Percentiles rank a stretch among this genome's conserved stretches.
Evolutionary conservation across 306 rosid genomes (phyloP).

Genomic region (Sophora flavescens): DNA sequence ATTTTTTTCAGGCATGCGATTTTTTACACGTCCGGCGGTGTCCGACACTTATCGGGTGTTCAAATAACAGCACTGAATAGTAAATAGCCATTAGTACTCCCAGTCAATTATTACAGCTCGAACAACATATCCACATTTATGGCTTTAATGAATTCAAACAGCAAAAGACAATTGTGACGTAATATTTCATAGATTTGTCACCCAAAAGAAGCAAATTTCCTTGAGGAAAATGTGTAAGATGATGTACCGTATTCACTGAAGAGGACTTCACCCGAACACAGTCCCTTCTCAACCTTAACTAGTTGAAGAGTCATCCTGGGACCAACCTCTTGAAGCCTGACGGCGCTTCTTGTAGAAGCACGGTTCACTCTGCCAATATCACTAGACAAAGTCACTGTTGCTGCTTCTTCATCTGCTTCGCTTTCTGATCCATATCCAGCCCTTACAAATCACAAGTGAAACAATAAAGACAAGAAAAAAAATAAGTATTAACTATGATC

Average conservation of each 20-base stretch:
- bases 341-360: constrained; percentile 90
- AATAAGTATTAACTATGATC: constrained; percentile 1
- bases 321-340: constrained; percentile 96
- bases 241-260: constrained; percentile 79
- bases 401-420: constrained; percentile 97
- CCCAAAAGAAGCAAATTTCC: background rate
- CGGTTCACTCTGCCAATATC: constrained; percentile 84
- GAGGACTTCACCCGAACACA: constrained; percentile 85
- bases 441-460: constrained; percentile 58
- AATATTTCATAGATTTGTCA: constrained; percentile 6
- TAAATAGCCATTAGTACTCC: constrained; percentile 3
- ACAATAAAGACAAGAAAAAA: constrained; percentile 1
- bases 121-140: background rate
- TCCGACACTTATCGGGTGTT: too few relatives aligned
- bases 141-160: constrained; percentile 1
- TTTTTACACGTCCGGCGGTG: too few relatives aligned
- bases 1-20: too few relatives aligned
- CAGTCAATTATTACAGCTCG: background rate
- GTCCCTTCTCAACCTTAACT: constrained; percentile 82
- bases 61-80: too few relatives aligned
- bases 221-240: constrained; percentile 28
- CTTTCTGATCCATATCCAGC: constrained; percentile 98
- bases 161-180: background rate
- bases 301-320: constrained; percentile 97
- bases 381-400: constrained; percentile 77